Evolutionary conservation across 495 filamentous ascomycete species (phyloP).

Genomic region (Neurospora hispaniola): DNA sequence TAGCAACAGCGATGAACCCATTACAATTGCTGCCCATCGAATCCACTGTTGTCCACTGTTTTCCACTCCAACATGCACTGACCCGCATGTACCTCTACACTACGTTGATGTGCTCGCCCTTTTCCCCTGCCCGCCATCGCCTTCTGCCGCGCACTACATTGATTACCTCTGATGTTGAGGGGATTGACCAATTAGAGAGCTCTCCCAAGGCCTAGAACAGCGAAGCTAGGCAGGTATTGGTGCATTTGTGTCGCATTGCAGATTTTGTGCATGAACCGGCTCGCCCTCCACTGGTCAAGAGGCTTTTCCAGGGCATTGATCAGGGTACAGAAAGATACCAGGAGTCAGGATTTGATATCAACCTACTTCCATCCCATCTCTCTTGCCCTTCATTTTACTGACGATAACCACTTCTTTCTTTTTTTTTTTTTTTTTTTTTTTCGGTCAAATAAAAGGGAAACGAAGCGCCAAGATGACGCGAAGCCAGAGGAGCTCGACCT

Average conservation of each 20-base stretch:
- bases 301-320: neutral
- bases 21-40: neutral
- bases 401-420: neutral
- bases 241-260: neutral
- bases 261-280: neutral
- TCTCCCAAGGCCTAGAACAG: neutral
- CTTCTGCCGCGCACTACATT: neutral
- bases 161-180: too few species aligned
- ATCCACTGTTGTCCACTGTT: neutral
- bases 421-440: too few species aligned
- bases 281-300: too few species aligned
- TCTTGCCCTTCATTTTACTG: neutral
- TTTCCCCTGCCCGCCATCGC: neutral
- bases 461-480: neutral
- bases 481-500: neutral
- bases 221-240: neutral
- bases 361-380: neutral
- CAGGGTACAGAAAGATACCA: neutral
- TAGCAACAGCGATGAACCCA: neutral
- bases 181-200: too few species aligned
- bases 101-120: neutral
- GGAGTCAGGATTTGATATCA: neutral
- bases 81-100: too few species aligned
- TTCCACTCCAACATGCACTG: neutral
- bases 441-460: neutral